These are phyloP conservation scores for Serendipita sp. DNA, from an alignment of 768 basidiomycete species.

Conservation along the genomic window DNA sequence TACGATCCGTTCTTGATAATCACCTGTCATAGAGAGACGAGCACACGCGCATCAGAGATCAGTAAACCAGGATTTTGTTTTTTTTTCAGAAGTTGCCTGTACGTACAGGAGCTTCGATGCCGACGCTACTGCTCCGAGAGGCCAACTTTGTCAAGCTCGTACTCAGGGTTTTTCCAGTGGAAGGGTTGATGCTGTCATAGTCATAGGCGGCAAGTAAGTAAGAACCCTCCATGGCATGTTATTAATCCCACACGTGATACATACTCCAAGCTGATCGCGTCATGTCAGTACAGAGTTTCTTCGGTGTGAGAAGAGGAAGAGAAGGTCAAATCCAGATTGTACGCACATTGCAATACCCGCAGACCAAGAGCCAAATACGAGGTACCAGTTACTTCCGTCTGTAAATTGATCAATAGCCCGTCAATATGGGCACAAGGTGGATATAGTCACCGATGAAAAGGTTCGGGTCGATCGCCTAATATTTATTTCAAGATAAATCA, in stretches of 20 bases:
- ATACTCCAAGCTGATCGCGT: background rate
- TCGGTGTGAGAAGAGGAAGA: background rate
- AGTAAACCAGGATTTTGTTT: background rate
- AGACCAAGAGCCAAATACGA: constrained; percentile 41
- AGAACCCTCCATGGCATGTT: too few species aligned
- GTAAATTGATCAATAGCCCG: background rate
- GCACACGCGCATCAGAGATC: background rate
- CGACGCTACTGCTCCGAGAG: constrained; percentile 21
- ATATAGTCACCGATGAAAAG: constrained; percentile 20
- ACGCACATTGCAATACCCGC: constrained; percentile 33
- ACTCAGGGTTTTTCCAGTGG: constrained; percentile 28
- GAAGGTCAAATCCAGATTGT: constrained; percentile 2
- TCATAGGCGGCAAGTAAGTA: background rate
- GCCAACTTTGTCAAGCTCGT: background rate
- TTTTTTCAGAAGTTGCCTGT: too few species aligned
- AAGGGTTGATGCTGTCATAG: constrained; percentile 20
- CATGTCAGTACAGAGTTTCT: background rate
- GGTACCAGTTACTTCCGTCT: constrained; percentile 30
- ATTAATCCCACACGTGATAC: background rate
- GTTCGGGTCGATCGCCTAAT: background rate
- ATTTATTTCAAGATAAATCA: background rate
- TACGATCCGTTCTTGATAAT: constrained; percentile 29
- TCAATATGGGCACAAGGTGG: background rate
- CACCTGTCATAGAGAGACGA: background rate
- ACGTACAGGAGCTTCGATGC: constrained; percentile 33